A percentile compares a stretch with the other conserved stretches of the same genome.
These are phyloP conservation scores for Penicillium pancosmium DNA, from an alignment of 495 filamentous ascomycete genomes.

Conservation along the genomic window DNA sequence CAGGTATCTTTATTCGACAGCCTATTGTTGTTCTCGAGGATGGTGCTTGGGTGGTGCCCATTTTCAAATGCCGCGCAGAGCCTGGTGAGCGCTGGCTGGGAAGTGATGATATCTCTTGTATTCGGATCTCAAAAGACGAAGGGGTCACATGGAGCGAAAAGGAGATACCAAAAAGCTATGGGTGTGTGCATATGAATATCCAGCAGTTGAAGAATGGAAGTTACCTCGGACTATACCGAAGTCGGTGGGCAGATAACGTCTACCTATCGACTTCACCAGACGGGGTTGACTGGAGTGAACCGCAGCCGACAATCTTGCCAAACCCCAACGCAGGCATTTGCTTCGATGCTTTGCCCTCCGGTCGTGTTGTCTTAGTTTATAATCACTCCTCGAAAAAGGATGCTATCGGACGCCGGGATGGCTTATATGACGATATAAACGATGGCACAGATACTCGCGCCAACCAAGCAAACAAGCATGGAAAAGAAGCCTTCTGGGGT, in stretches of 20 bases:
- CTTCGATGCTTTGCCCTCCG: constrained; percentile 28
- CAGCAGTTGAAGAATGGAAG: constrained; percentile 21
- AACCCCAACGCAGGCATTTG: constrained; percentile 32
- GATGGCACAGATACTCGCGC: constrained; percentile 22
- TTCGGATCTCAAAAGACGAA: constrained; percentile 23
- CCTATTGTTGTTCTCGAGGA: constrained; percentile 21
- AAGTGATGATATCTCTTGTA: constrained; percentile 28
- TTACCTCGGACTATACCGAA: constrained; percentile 28
- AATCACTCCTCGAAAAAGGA: constrained; percentile 29
- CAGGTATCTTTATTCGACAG: constrained; percentile 29
- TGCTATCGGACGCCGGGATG: constrained; percentile 25
- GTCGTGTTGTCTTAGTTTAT: constrained; percentile 26
- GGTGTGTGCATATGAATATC: constrained; percentile 31
- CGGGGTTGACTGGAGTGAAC: constrained; percentile 26
- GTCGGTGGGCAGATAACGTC: constrained; percentile 29
- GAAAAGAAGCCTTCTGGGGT: constrained; percentile 33
- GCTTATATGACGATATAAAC: constrained; percentile 31
- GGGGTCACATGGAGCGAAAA: constrained; percentile 24
- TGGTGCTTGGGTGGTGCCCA: constrained; percentile 23
- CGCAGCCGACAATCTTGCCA: constrained; percentile 20
- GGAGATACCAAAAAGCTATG: constrained; percentile 24
- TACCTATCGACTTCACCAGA: constrained; percentile 25
- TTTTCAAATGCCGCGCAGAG: constrained; percentile 30
- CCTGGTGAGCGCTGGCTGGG: constrained; percentile 26
- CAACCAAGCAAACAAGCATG: constrained; percentile 25